These are phyloP conservation scores for Moesziomyces sp. DNA, from an alignment of 1,284 basidiomycete genomes.

Conservation along the genomic window DNA sequence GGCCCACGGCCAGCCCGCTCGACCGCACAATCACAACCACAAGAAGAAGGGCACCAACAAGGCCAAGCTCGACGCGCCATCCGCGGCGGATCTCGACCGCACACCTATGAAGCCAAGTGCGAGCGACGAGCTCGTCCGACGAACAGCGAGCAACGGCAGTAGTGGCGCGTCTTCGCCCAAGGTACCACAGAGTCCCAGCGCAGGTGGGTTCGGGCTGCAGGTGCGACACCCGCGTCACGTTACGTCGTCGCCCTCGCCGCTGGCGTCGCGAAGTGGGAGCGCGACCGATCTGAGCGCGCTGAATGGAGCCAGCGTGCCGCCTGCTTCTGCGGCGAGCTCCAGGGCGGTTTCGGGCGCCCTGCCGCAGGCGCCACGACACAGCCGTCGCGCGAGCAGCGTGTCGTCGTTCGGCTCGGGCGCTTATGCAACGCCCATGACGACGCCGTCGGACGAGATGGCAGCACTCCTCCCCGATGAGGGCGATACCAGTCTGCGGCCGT, in stretches of 20 bases:
- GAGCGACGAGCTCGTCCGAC: constrained; percentile 15
- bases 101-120: constrained; percentile 36
- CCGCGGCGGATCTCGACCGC: constrained; percentile 18
- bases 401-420: constrained; percentile 49
- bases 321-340: constrained; percentile 14
- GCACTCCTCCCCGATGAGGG: constrained; percentile 40
- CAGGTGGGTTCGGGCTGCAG: constrained; percentile 4
- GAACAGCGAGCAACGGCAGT: constrained; percentile 9
- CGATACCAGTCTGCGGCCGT: constrained; percentile 22
- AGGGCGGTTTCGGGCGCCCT: constrained; percentile 15
- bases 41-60: constrained; percentile 24
- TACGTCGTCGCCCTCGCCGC: constrained; percentile 34
- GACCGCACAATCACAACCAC: constrained; percentile 13
- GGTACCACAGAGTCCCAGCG: not conserved
- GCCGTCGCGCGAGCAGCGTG: constrained; percentile 42
- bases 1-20: constrained; percentile 6
- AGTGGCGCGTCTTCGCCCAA: constrained; percentile 21
- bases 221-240: constrained; percentile 11
- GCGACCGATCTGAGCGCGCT: constrained; percentile 26
- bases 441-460: constrained; percentile 51
- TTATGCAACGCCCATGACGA: constrained; percentile 50
- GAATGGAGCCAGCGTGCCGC: not conserved
- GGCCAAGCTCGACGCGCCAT: constrained; percentile 8
- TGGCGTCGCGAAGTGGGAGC: constrained; percentile 39
- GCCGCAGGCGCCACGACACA: constrained; percentile 29